Percentiles rank a stretch among this genome's conserved stretches.
These are phyloP conservation scores for Candida qinlingensis DNA, from an alignment of 805 yeast species.

Conservation along the genomic window DNA sequence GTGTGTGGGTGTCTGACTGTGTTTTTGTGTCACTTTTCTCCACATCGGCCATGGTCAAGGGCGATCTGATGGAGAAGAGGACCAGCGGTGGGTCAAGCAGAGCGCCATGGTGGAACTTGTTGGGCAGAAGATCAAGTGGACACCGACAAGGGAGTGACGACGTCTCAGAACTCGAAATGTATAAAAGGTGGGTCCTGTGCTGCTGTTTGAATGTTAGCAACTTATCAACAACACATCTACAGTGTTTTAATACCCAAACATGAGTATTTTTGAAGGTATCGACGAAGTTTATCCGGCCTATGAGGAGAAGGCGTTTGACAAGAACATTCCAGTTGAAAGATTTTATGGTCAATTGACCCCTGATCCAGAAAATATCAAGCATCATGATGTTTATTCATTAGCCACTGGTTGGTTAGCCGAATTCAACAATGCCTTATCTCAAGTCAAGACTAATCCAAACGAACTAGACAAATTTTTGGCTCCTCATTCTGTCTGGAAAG, in stretches of 20 bases:
- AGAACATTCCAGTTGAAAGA: constrained; percentile 24
- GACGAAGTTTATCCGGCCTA: constrained; percentile 25
- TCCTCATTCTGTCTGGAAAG: constrained; percentile 33
- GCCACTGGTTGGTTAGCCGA: constrained; percentile 28
- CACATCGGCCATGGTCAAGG: too few relatives aligned
- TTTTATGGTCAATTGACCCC: constrained; percentile 26
- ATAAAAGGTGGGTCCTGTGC: too few relatives aligned
- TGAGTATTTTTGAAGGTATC: constrained; percentile 19
- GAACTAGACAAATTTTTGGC: constrained; percentile 23
- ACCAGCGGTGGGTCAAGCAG: too few relatives aligned
- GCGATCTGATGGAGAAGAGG: too few relatives aligned
- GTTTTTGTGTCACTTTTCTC: background rate
- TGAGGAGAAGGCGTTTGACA: constrained; percentile 18
- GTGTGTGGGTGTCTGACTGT: background rate
- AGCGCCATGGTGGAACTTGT: too few relatives aligned
- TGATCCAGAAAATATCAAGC: constrained; percentile 24
- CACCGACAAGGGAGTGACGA: too few relatives aligned
- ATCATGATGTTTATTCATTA: constrained; percentile 21
- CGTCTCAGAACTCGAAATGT: too few relatives aligned
- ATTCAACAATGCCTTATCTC: constrained; percentile 24
- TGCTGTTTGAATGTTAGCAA: background rate
- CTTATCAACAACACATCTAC: background rate
- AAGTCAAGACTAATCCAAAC: constrained; percentile 8
- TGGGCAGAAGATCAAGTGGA: too few relatives aligned
- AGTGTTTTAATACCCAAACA: background rate